Conservation (phyloP, 139 green algal species). For the Haematococcus lacustris region DNA sequence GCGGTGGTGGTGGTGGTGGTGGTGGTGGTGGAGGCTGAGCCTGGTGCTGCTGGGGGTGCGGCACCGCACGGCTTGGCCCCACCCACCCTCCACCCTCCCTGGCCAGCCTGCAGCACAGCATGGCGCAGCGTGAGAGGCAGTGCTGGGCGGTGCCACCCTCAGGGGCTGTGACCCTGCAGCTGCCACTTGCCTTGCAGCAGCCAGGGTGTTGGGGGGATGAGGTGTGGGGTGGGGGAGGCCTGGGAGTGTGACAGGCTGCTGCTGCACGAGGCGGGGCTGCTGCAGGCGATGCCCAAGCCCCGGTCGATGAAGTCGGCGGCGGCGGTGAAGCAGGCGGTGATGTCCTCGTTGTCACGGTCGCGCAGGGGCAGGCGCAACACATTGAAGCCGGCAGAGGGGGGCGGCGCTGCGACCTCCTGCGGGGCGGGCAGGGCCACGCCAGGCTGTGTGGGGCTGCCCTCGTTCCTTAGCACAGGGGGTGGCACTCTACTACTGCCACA, state of each 20-base stretch:
- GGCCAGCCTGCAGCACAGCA: neutral
- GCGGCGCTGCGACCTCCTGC: conserved; percentile 45
- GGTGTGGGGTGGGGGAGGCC: neutral
- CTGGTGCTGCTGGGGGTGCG: too few relatives aligned
- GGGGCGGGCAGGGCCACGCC: too few relatives aligned
- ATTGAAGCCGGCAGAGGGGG: conserved; percentile 24
- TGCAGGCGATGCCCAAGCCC: neutral
- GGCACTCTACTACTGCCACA: neutral
- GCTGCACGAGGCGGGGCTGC: neutral
- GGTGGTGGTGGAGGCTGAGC: too few relatives aligned
- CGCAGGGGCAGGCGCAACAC: conserved; percentile 54
- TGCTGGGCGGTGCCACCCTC: neutral
- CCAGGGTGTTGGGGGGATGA: neutral
- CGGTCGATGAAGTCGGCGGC: conserved; percentile 57
- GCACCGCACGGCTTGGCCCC: too few relatives aligned
- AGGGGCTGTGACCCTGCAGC: neutral
- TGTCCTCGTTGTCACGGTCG: conserved; percentile 76
- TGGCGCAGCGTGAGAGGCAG: neutral
- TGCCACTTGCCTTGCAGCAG: neutral
- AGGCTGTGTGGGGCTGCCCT: too few relatives aligned
- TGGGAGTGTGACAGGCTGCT: neutral
- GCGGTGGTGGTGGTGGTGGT: too few relatives aligned
- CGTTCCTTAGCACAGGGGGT: neutral
- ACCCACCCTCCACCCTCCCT: too few relatives aligned
- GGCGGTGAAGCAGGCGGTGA: conserved; percentile 48